These are phyloP conservation scores for Aspergillus intermedius DNA, from an alignment of 2,329 filamentous ascomycete genomes.

Conservation along the genomic window DNA sequence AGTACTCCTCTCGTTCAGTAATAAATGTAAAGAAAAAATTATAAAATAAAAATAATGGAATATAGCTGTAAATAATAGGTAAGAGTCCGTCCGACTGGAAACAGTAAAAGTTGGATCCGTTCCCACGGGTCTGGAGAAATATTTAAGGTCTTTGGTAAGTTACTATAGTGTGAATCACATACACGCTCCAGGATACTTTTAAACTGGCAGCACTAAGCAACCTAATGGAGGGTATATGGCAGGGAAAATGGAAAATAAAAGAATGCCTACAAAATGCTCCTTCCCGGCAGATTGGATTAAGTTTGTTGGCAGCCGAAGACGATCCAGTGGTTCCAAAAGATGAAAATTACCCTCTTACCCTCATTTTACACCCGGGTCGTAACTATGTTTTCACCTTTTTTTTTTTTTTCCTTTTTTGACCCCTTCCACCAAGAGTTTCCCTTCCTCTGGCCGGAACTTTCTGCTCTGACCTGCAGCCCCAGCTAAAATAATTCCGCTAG, in stretches of 20 bases:
- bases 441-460: too few species aligned
- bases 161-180: neutral
- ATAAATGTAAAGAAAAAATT: neutral
- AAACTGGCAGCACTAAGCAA: neutral
- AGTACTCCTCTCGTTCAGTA: neutral
- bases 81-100: neutral
- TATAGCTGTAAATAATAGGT: neutral
- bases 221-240: neutral
- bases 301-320: slow-evolving; percentile 28
- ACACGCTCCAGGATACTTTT: neutral
- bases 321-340: slow-evolving; percentile 20
- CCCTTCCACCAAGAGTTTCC: too few species aligned
- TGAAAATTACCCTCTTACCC: neutral
- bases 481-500: too few species aligned
- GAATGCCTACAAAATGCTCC: neutral
- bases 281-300: slow-evolving; percentile 32
- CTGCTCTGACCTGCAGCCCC: too few species aligned
- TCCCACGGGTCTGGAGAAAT: slow-evolving; percentile 4
- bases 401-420: too few species aligned
- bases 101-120: neutral
- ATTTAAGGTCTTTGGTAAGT: slow-evolving; percentile 4
- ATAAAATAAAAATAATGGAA: neutral
- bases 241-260: slow-evolving; percentile 1
- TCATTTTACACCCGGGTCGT: too few species aligned
- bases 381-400: too few species aligned